These are phyloP conservation scores for Amanita brunnescens DNA, from an alignment of 768 basidiomycete species.

Conservation along the genomic window DNA sequence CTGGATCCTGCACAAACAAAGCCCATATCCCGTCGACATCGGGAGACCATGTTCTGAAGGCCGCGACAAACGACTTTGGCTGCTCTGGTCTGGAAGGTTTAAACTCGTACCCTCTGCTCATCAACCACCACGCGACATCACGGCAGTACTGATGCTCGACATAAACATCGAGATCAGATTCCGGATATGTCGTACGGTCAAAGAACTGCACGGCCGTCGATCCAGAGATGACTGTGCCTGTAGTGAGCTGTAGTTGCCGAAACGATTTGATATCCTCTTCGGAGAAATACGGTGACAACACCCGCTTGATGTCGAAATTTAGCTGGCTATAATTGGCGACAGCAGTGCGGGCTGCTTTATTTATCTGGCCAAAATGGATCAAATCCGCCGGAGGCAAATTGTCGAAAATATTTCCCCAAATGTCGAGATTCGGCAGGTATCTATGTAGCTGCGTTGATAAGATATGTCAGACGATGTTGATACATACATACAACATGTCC, in stretches of 20 bases:
- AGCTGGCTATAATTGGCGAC: not conserved
- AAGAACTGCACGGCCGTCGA: not conserved
- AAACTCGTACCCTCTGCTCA: not conserved
- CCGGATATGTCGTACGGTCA: not conserved
- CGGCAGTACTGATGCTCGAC: not conserved
- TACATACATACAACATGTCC: not conserved
- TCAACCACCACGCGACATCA: not conserved
- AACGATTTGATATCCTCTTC: not conserved
- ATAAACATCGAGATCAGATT: slow-evolving; percentile 2
- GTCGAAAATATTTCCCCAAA: not conserved
- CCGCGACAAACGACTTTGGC: not conserved
- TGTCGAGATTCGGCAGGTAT: not conserved
- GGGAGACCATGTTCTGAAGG: not conserved
- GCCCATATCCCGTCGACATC: not conserved
- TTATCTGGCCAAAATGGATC: not conserved
- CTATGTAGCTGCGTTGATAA: not conserved
- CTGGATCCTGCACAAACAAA: not conserved
- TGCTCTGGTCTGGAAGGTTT: not conserved
- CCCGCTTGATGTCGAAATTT: not conserved
- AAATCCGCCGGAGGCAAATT: not conserved
- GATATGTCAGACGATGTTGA: not conserved
- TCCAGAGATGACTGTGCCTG: not conserved
- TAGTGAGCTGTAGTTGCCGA: not conserved
- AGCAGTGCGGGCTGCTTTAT: not conserved
- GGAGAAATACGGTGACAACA: not conserved